Evolutionary conservation across 164 flowering plant species (phyloP).

Genomic region (Litsea cubeba): DNA sequence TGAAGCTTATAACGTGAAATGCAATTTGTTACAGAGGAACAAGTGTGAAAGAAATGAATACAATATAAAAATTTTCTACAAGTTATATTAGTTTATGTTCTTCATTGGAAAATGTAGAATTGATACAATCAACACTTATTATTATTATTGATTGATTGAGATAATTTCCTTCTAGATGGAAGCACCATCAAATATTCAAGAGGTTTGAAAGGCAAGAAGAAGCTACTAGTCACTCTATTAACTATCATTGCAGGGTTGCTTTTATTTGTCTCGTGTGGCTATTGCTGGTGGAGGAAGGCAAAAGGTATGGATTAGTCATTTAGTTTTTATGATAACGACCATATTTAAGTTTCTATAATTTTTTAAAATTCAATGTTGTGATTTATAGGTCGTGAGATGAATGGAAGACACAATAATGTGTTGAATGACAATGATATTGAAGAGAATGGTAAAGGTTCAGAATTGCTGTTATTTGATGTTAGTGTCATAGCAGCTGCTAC

Average conservation of each 20-base stretch:
- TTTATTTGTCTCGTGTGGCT: conserved; percentile 20
- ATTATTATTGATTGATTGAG: too few relatives aligned
- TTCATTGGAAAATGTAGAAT: too few relatives aligned
- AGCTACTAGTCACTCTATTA: background rate
- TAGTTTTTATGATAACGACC: conserved; percentile 16
- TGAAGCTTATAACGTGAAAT: too few relatives aligned
- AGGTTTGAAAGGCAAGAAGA: background rate
- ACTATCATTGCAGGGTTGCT: conserved; percentile 18
- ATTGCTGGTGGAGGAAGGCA: conserved; percentile 20
- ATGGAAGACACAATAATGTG: background rate
- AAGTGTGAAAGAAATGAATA: too few relatives aligned
- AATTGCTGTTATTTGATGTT: background rate
- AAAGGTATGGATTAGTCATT: conserved; percentile 14
- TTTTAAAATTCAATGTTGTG: conserved; percentile 15
- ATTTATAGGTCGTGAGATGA: conserved; percentile 19
- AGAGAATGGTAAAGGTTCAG: background rate
- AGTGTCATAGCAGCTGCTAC: background rate
- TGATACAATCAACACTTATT: too few relatives aligned
- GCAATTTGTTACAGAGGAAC: too few relatives aligned
- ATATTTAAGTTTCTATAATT: conserved; percentile 23
- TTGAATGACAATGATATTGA: conserved; percentile 16
- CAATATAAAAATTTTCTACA: too few relatives aligned
- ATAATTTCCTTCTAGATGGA: too few relatives aligned
- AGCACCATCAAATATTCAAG: background rate
- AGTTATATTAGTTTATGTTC: too few relatives aligned